Evolutionary conservation across 345 rosid genomes (phyloP).

Genomic region (Lumnitzera littorea): DNA sequence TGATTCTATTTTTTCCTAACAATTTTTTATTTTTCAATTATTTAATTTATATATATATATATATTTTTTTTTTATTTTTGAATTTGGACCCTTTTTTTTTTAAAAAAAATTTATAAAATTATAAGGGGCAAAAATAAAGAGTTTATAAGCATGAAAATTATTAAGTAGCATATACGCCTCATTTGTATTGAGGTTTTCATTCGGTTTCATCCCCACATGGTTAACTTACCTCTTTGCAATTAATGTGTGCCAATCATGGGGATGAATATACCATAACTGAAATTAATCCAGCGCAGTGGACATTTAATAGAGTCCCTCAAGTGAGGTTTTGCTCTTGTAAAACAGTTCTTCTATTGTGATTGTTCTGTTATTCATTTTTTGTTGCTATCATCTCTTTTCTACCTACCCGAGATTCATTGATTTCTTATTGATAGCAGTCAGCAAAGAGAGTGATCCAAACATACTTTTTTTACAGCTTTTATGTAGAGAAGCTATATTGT

Average conservation of each 20-base stretch:
- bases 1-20: too few relatives aligned
- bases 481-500: too few relatives aligned
- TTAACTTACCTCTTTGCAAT: slow-evolving; percentile 19
- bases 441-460: too few relatives aligned
- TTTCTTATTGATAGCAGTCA: not conserved
- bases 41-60: too few relatives aligned
- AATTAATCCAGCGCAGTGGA: slow-evolving; percentile 66
- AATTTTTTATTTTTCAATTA: too few relatives aligned
- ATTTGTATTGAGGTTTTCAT: too few relatives aligned
- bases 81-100: too few relatives aligned
- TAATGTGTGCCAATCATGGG: slow-evolving; percentile 70
- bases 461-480: too few relatives aligned
- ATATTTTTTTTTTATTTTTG: too few relatives aligned
- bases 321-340: slow-evolving; percentile 24
- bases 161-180: not conserved
- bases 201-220: too few relatives aligned
- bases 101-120: too few relatives aligned
- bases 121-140: too few relatives aligned
- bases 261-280: slow-evolving; percentile 63
- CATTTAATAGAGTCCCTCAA: slow-evolving; percentile 45
- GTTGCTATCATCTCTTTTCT: not conserved
- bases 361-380: not conserved
- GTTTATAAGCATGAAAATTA: not conserved
- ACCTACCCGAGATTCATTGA: not conserved
- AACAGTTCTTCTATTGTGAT: not conserved